Base-by-base conservation (phyloP, 2,329 filamentous ascomycete species). In the Trichoderma pleuroti region DNA sequence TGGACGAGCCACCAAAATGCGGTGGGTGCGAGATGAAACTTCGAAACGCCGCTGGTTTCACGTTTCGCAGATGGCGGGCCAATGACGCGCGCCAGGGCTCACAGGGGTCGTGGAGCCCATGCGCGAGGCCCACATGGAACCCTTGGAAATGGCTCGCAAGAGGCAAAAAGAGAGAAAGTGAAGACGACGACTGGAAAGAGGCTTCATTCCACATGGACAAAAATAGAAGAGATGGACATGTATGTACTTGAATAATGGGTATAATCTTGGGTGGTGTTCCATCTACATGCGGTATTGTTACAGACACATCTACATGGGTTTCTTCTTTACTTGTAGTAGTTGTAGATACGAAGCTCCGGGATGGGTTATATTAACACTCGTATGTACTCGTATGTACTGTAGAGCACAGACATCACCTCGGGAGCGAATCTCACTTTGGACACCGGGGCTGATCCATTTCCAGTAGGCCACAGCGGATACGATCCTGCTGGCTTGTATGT, bases 11-110 rank as follows among this genome's bases (percentile, higher is more conserved):
- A 71, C 54, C 62, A 60, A 60, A 60, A 61, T 34, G 59, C 68
- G 56, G 57, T 60, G 63, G 64, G 32, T 60, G 56, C 46, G 62
- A 49, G 42, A 65, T 63, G 56, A 65, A 34, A 71, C 28, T 72
- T 70, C 75, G 76, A 77, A 76, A 77, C 76, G 71, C 72, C 69
- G 73, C 72, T 70, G 68, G 76, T 77, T 77, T 77, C 76, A 76
- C 63, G 71, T 68, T 73, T 68, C 59, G 71, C 70, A 52, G 65
- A 63, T 62, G 66, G 52, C 62, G 56, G 67, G 60, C 73, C 75
- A 71, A 74, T 75, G 72, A 72, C 39, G 67, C 14, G 70, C 69
- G 63, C 36, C 62, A 30, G 10, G 18, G 26, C 54, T 42, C 32
- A 64, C 36, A 42, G 68, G 56, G 60, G 68, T 54, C 24, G 46